These are phyloP conservation scores for Candida sphagnicola DNA, from an alignment of 805 yeast genomes.

Conservation along the genomic window DNA sequence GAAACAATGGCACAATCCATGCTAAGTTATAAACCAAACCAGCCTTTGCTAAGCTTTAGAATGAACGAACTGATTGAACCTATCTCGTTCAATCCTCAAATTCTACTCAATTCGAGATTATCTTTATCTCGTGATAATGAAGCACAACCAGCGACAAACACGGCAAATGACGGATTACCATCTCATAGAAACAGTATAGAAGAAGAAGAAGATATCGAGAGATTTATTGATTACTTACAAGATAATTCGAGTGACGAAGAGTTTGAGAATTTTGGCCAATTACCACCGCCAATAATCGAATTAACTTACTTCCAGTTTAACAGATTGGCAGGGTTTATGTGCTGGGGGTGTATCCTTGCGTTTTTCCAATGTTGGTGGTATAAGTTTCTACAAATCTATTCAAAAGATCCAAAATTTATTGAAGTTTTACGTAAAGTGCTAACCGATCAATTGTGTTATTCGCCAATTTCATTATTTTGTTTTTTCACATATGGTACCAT, in stretches of 20 bases:
- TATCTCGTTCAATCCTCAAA: constrained; percentile 18
- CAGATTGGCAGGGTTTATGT: constrained; percentile 72
- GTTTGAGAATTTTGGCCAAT: constrained; percentile 3
- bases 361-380: constrained; percentile 90
- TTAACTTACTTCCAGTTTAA: constrained; percentile 55
- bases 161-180: neutral
- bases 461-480: constrained; percentile 77
- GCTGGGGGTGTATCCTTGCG: constrained; percentile 85
- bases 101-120: constrained; percentile 6
- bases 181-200: constrained; percentile 2
- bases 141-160: neutral
- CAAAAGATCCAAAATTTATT: constrained; percentile 77
- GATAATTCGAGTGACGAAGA: constrained; percentile 17
- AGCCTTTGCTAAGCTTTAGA: constrained; percentile 19
- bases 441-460: constrained; percentile 85
- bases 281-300: constrained; percentile 12
- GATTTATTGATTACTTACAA: constrained; percentile 31
- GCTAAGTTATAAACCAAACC: constrained; percentile 19
- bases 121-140: neutral
- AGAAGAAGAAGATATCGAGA: constrained; percentile 12
- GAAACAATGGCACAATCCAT: constrained; percentile 86
- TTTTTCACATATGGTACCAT: constrained; percentile 84
- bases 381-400: constrained; percentile 73
- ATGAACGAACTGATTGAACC: constrained; percentile 13
- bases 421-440: constrained; percentile 83